Base-by-base conservation (phyloP, 331 rosid species). In the Cydonia oblonga region DNA sequence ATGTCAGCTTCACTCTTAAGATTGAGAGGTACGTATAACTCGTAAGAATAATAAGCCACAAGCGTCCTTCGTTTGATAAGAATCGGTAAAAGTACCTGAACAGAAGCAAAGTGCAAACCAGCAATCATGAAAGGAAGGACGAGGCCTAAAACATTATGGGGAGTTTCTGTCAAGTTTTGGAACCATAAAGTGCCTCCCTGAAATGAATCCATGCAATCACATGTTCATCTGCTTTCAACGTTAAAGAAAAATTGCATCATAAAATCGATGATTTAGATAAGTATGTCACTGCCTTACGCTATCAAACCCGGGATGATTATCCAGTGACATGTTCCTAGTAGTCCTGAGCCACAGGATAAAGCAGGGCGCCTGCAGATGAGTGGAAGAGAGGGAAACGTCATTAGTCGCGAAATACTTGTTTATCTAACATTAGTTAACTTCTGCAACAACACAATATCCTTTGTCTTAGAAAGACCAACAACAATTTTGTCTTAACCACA, bases 141-240 rank as follows among this genome's bases (percentile, higher is more conserved):
- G 83, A 84, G 75, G 66, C 98, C 97, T 16, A 80, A 78, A 75
- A 84, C 83, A 53, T 90, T 92, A 14, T 89, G 91, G 56, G 98
- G 80, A 53, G 72, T 73, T 70, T 85, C 91, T 40, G 96, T 81
- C 82, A 93, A 87, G 83, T 93, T 86, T 71, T 86, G 89, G 84
- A 93, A 93, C 98, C 98, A 93, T 49, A 90, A 74, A 81, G 90
- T 83, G 74, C 97, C 98, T 67, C 98, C 98, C 98, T 93, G 92
- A 73, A 65, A 82, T 72, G 79, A 56, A 77, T 42, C 76, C 68
- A 75, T 46, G 69, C 4, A 35, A 51, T 10, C 70, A 49, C 59
- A 59, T 25, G 24, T 71, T 74, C 18, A 56, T 64, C 40, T 69
- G 33, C 7, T 74, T 28, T 61, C 38, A 14, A 14, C 71, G 69